Conservation (phyloP, 257 asterid genomes). For the Solanum sejunctum region DNA sequence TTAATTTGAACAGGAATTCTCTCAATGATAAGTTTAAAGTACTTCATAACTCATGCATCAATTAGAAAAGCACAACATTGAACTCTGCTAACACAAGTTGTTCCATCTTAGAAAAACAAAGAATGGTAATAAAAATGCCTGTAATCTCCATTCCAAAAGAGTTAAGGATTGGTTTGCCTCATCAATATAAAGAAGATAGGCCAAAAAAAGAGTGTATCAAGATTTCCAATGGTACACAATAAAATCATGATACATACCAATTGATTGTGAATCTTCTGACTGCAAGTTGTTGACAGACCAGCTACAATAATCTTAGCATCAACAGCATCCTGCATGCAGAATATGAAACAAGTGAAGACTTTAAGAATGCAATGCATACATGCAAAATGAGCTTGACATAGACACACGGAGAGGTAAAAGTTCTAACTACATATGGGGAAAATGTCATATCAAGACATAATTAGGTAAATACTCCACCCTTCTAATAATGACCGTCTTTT, state of each 20-base stretch:
- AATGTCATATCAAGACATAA: background rate
- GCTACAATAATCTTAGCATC: conserved; percentile 74
- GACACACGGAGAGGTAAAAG: background rate
- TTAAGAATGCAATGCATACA: background rate
- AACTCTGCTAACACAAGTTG: background rate
- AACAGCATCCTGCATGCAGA: conserved; percentile 53
- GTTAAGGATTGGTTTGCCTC: background rate
- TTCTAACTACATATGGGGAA: background rate
- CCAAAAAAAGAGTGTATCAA: background rate
- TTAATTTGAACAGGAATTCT: background rate
- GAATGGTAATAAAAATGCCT: background rate
- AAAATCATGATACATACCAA: conserved; percentile 37
- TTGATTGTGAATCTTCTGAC: conserved; percentile 99
- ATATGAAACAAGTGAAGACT: background rate
- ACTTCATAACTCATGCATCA: background rate
- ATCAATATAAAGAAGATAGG: background rate
- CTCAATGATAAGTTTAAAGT: background rate
- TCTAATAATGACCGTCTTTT: background rate
- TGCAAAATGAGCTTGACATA: background rate
- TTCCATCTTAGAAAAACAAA: background rate
- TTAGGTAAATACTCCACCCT: background rate
- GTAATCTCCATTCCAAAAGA: background rate
- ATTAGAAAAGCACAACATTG: background rate
- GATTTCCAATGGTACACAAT: background rate
- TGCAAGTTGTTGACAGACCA: conserved; percentile 88